Conservation (phyloP, 208 protist species). For the Leishmania gerbilli region DNA sequence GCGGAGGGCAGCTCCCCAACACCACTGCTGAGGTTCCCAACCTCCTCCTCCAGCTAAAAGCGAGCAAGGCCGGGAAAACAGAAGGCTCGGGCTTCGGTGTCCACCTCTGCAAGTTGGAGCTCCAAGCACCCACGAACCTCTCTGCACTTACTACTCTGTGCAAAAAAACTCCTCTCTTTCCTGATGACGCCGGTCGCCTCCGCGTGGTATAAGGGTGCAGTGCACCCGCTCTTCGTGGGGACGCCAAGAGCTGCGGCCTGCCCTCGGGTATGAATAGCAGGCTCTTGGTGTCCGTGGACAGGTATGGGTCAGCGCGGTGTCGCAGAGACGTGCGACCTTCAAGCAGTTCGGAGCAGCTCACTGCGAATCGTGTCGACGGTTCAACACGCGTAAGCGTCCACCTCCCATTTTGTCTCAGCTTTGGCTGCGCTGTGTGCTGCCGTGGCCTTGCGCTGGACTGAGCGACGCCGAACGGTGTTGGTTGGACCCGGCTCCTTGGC, state of each 20-base stretch:
- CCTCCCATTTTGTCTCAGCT: too few species aligned
- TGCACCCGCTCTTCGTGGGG: neutral
- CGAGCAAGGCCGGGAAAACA: neutral
- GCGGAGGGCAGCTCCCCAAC: neutral
- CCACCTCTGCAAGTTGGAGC: neutral
- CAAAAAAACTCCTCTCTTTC: neutral
- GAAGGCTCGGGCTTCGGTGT: neutral
- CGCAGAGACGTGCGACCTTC: too few species aligned
- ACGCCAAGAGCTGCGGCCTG: too few species aligned
- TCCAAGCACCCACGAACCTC: neutral
- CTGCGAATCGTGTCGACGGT: too few species aligned
- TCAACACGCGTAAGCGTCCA: neutral
- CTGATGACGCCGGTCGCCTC: neutral
- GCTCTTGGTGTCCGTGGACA: too few species aligned
- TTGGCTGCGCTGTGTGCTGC: neutral
- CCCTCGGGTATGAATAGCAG: too few species aligned
- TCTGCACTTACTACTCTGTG: neutral
- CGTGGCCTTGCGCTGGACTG: neutral
- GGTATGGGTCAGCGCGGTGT: too few species aligned
- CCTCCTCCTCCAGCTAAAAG: neutral
- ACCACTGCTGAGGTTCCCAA: neutral
- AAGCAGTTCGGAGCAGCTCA: too few species aligned
- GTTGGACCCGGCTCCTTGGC: neutral
- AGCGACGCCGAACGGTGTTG: neutral
- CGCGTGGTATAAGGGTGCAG: neutral